Conservation (phyloP, 2,329 filamentous ascomycete species). For the Didymella exigua region DNA sequence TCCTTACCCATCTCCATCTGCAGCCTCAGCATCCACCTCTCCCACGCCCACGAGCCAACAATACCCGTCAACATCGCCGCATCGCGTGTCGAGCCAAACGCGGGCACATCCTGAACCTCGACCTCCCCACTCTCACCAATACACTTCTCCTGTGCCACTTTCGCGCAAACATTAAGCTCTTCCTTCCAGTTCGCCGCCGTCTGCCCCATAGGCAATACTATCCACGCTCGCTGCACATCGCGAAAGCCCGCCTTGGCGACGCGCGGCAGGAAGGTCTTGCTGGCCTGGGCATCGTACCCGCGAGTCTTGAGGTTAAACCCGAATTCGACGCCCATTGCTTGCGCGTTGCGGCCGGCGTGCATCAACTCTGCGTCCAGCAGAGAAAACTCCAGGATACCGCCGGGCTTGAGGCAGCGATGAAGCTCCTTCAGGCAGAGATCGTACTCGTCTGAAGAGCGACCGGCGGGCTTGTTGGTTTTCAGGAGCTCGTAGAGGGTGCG, state of each 20-base stretch:
- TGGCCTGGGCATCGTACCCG: slow-evolving; percentile 86
- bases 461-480: slow-evolving; percentile 64
- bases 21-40: slow-evolving; percentile 90
- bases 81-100: slow-evolving; percentile 62
- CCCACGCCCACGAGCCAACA: slow-evolving; percentile 89
- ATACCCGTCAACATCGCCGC: slow-evolving; percentile 79
- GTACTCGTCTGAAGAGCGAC: slow-evolving; percentile 73
- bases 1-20: slow-evolving; percentile 83
- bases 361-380: slow-evolving; percentile 90
- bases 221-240: slow-evolving; percentile 84
- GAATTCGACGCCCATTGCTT: slow-evolving; percentile 89
- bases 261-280: slow-evolving; percentile 77
- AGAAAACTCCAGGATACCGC: slow-evolving; percentile 89
- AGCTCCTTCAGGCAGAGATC: slow-evolving; percentile 84
- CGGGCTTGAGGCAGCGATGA: slow-evolving; percentile 88
- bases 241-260: slow-evolving; percentile 77
- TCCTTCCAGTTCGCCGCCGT: slow-evolving; percentile 48
- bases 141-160: slow-evolving; percentile 41
- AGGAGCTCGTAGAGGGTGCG: slow-evolving; percentile 85
- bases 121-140: slow-evolving; percentile 46
- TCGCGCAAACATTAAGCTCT: slow-evolving; percentile 43
- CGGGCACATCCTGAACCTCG: slow-evolving; percentile 33
- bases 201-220: slow-evolving; percentile 81
- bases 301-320: slow-evolving; percentile 86
- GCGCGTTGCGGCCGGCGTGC: slow-evolving; percentile 77